Evolutionary conservation across 1,139 yeast genomes (phyloP), one percentile per base, ranked within the genome.

Genomic region (Suhomyces bolitotheri): DNA sequence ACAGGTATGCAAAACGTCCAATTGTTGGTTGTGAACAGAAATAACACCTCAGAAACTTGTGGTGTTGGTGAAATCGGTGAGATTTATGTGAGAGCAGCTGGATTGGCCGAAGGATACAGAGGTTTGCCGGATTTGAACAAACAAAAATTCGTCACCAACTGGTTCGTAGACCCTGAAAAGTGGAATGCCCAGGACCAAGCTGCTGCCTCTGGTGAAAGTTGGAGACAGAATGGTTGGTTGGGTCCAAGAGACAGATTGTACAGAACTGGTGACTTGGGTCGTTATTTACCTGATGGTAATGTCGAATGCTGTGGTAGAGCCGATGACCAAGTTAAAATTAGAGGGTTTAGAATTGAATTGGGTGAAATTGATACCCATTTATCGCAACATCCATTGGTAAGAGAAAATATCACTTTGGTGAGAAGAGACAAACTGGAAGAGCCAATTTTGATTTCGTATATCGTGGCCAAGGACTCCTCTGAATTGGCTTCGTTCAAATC

Each of bases 1-100:
- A 82, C 80, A 51, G 99, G 99, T 60, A 92, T 92, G 99, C 63
- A 77, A 41, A 90, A 92, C 56, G 98, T 94, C 31, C 98, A 92
- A 62, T 70, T 92, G 38, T 73, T 94, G 40, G 96, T 94, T 44
- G 97, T 94, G 26, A 94, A 94, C 66, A 76, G 98, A 58, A 73
- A 85, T 49, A 95, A 90, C 53, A 76, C 84, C 39, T 74, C 86
- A 15, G 95, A 88, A 64, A 78, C 94, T 7, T 92, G 98, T 71
- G 98, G 97, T 60, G 90, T 94, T 44, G 98, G 98, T 49, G 98
- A 92, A 66, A 94, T 92, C 40, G 99, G 99, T 51, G 99, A 92
- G 60, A 90, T 92, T 45, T 92, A 92, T 55, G 97, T 94, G 10
- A 81, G 99, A 57, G 99, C 98, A 26, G 98, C 90, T 39, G 99